These are phyloP conservation scores for Mortierella sp. DNA, from an alignment of 371 early-diverging fungal genomes.

Conservation along the genomic window DNA sequence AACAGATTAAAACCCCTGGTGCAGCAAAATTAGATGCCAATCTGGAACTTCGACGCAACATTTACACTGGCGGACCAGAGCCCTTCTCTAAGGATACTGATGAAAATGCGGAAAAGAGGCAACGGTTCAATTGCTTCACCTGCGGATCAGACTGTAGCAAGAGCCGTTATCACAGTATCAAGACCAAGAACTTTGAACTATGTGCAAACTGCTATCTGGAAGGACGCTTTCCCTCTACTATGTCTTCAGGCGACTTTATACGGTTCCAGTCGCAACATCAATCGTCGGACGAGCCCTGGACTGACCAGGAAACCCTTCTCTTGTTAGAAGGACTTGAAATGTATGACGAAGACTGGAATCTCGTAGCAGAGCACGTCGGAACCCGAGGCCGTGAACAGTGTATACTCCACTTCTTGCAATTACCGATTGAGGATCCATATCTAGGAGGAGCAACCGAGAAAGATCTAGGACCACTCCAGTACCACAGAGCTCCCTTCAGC, in stretches of 20 bases:
- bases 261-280: slow-evolving; percentile 71
- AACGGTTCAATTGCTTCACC: slow-evolving; percentile 78
- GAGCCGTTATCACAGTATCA: slow-evolving; percentile 84
- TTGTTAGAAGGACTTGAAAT: slow-evolving; percentile 97
- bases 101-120: slow-evolving; percentile 51
- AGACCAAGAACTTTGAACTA: slow-evolving; percentile 85
- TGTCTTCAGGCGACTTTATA: slow-evolving; percentile 92
- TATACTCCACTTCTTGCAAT: slow-evolving; percentile 92
- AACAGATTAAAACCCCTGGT: slow-evolving; percentile 18
- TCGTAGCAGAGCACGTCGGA: slow-evolving; percentile 94
- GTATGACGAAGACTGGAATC: slow-evolving; percentile 97
- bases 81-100: slow-evolving; percentile 54
- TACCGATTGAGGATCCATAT: slow-evolving; percentile 97
- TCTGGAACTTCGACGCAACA: slow-evolving; percentile 48
- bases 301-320: slow-evolving; percentile 93
- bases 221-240: slow-evolving; percentile 92
- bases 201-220: slow-evolving; percentile 93
- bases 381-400: slow-evolving; percentile 95
- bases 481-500: slow-evolving; percentile 81
- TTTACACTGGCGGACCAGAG: slow-evolving; percentile 37
- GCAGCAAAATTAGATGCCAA: slow-evolving; percentile 24
- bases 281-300: slow-evolving; percentile 83
- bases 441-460: slow-evolving; percentile 58
- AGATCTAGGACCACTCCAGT: slow-evolving; percentile 68
- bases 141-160: slow-evolving; percentile 92